Evolutionary conservation across 2,329 filamentous ascomycete species (phyloP).

Genomic region (Eurotiales sp.): DNA sequence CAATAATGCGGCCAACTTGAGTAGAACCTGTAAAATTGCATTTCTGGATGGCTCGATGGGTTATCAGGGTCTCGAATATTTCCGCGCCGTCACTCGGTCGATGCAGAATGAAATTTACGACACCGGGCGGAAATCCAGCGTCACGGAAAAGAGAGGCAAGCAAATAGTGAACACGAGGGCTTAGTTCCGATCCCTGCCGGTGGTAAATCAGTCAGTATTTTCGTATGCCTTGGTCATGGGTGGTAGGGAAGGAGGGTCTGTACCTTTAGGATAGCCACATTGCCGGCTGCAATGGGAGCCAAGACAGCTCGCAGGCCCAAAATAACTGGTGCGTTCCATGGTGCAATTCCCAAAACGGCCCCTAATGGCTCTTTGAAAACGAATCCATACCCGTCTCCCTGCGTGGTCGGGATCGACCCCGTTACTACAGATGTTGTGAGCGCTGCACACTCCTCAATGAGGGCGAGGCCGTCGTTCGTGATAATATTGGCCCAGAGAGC

Average conservation of each 20-base stretch:
- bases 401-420: conserved; percentile 44
- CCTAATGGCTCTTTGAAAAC: conserved; percentile 72
- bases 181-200: conserved; percentile 55
- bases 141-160: conserved; percentile 38
- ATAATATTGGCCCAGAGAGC: conserved; percentile 46
- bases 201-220: not conserved
- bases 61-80: conserved; percentile 36
- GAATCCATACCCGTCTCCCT: conserved; percentile 56
- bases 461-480: conserved; percentile 30
- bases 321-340: conserved; percentile 62
- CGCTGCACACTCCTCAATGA: conserved; percentile 27
- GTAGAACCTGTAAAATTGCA: conserved; percentile 46
- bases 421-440: conserved; percentile 47
- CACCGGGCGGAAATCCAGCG: conserved; percentile 42
- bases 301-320: conserved; percentile 50
- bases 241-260: no score
- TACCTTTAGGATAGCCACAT: conserved; percentile 67
- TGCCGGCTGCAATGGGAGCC: conserved; percentile 65
- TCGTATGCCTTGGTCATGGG: no score
- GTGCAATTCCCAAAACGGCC: conserved; percentile 71
- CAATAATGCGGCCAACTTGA: conserved; percentile 40
- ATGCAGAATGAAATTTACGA: conserved; percentile 39
- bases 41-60: conserved; percentile 36
- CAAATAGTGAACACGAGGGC: conserved; percentile 59
- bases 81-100: conserved; percentile 29